Base-by-base conservation (phyloP, 371 early-diverging fungal species). In the Mucor racemosus region DNA sequence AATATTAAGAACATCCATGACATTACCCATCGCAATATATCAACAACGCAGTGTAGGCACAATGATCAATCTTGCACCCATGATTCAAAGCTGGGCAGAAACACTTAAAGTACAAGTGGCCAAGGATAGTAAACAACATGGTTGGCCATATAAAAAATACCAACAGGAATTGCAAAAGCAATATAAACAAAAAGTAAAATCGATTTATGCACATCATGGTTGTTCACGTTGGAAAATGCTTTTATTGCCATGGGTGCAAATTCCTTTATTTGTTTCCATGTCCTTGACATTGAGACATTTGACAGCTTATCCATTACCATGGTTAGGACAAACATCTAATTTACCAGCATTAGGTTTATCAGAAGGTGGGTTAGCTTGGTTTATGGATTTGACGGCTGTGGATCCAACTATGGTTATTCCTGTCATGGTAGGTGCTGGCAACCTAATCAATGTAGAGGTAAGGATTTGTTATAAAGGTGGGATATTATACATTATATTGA, bases 331-430 rank as follows among this genome's bases (percentile, higher is more conserved):
- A 33, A 59, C 69, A 8, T 71, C 82, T 0, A 76, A 75, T 5
- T 50, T 69, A 33, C 76, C 83, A 1, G 67, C 71, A 0, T 72
- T 68, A 3, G 92, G 90, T 2, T 80, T 92, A 41, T 73, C 62
- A 13, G 78, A 85, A 7, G 94, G 91, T 3, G 94, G 94, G 0
- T 42, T 86, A 4, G 76, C 75, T 14, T 92, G 90, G 91, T 87
- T 92, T 54, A 83, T 73, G 17, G 90, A 94, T 77, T 71, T 94
- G 58, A 84, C 92, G 0, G 72, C 80, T 0, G 72, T 86, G 13
- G 94, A 94, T 68, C 86, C 93, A 1, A 91, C 91, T n/a, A 75
- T 85, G 79, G 79, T 89, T 17, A 80, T 90, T 53, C 93, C 93
- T 14, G 60, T 92, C 35, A 72, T 89, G 46, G 76, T 92, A 61